Percentiles rank a stretch among this genome's conserved stretches.
phyloP scores from a whole-genome alignment of 768 basidiomycete genomes.

The Pholiota conissans region DNA sequence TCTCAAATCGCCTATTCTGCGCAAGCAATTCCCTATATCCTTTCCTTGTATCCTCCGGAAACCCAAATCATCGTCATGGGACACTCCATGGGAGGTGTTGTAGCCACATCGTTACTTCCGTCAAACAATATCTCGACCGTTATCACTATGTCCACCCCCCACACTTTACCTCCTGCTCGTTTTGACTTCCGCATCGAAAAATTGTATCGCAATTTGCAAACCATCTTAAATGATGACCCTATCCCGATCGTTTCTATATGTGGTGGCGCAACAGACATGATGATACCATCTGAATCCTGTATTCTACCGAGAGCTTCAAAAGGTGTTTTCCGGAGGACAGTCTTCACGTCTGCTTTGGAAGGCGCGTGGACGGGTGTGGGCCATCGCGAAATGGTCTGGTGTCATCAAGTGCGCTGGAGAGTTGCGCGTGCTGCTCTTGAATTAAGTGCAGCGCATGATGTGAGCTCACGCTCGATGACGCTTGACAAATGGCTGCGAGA shows the following conservation, averaged over 20 bases:
- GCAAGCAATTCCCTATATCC: conserved; percentile 72
- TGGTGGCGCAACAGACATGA: conserved; percentile 89
- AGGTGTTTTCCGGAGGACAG: conserved; percentile 50
- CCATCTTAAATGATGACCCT: conserved; percentile 39
- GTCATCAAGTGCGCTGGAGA: conserved; percentile 93
- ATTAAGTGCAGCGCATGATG: conserved; percentile 37
- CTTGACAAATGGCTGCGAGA: conserved; percentile 73
- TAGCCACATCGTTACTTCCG: conserved; percentile 78
- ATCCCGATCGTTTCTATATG: conserved; percentile 83
- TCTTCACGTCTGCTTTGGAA: conserved; percentile 86
- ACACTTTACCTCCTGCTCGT: conserved; percentile 82
- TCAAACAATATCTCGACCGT: conserved; percentile 68
- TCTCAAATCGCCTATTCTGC: conserved; percentile 78
- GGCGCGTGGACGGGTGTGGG: conserved; percentile 96
- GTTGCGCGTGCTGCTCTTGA: conserved; percentile 81
- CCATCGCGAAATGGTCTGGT: conserved; percentile 98
- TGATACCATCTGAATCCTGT: conserved; percentile 91
- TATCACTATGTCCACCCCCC: conserved; percentile 97
- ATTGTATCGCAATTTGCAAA: conserved; percentile 58
- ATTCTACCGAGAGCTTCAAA: conserved; percentile 43
- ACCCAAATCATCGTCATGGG: conserved; percentile 79
- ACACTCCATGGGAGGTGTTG: conserved; percentile 97
- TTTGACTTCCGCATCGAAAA: conserved; percentile 79
- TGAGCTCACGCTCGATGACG: conserved; percentile 30
- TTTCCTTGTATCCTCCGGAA: conserved; percentile 67